Evolutionary conservation across 768 basidiomycete species (phyloP), one percentile per base, ranked within the genome.

Genomic region (Sporobolomyces roseus): DNA sequence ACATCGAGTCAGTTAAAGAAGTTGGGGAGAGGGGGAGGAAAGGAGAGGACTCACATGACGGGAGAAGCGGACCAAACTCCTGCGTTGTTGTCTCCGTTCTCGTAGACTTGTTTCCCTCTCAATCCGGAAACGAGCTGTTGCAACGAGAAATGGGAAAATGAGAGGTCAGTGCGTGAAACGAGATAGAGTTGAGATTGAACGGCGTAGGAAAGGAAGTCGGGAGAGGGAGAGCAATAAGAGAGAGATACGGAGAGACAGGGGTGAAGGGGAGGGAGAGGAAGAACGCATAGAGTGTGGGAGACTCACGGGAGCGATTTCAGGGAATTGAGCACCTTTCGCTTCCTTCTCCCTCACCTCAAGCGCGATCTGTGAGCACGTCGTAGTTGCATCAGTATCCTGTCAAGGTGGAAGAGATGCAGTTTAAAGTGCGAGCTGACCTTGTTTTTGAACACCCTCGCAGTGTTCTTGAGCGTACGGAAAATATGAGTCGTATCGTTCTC

Each of bases 291-390:
- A 30, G 27, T 50, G 49, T 12, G 25, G 36, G 4, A 8, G n/a
- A 56, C 64, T 30, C 5, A 68, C 67, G 4, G 70, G 69, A 8
- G 61, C 64, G n/a, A 74, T 48, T 33, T 74, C 74, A 74, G 89
- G 86, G 73, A 96, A 96, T 79, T 93, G 87, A 46, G 88, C 89
- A 17, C 91, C 91, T 46, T 88, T 89, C 2, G 89, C 86, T 36
- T 96, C 93, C 45, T 93, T 83, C 19, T 83, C 80, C n/a, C 94
- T 88, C 23, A 97, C 93, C 77, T 94, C 87, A 76, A 84, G 77
- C 19, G 93, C 82, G 29, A 94, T 85, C 58, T 60, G 62, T 46
- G 9, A 9, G 38, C 9, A 9, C 17, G 38, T 9, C 38, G 17
- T 41, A 9, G 38, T 9, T 41, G 9, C 38, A 41, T 41, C 38